phyloP scores from a whole-genome alignment of 2,329 filamentous ascomycete genomes.

The Diaporthe vaccinii region DNA sequence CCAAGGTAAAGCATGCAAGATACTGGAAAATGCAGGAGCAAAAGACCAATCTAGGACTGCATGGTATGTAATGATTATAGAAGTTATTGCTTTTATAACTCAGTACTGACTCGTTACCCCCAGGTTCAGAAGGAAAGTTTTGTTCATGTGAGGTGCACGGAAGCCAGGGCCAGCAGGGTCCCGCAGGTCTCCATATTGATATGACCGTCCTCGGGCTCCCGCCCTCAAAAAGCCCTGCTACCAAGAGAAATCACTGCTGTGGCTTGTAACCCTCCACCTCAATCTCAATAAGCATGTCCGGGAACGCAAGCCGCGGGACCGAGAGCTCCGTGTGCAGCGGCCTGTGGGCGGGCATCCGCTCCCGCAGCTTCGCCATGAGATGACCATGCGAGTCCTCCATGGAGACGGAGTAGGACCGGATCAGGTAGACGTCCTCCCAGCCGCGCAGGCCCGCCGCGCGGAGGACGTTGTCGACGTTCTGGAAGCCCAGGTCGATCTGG shows the following conservation, averaged over 20 bases:
- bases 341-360: constrained; percentile 3
- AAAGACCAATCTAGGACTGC: no score
- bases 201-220: no score
- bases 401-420: neutral
- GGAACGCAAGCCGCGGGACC: neutral
- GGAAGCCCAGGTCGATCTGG: constrained; percentile 6
- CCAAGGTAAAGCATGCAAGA: no score
- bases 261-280: constrained; percentile 19
- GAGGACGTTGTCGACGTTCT: constrained; percentile 16
- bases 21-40: no score
- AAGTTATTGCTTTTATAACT: no score
- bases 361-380: neutral
- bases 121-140: no score
- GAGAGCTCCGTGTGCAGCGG: neutral
- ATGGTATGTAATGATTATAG: no score
- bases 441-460: constrained; percentile 3
- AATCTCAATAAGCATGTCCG: neutral
- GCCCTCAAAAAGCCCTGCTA: neutral
- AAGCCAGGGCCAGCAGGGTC: no score
- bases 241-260: neutral
- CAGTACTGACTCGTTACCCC: no score
- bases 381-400: neutral
- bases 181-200: no score
- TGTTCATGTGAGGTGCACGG: no score
- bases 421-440: constrained; percentile 16